Conservation (phyloP, 2,329 filamentous ascomycete genomes). For the Purpureocillium takamizusanense region DNA sequence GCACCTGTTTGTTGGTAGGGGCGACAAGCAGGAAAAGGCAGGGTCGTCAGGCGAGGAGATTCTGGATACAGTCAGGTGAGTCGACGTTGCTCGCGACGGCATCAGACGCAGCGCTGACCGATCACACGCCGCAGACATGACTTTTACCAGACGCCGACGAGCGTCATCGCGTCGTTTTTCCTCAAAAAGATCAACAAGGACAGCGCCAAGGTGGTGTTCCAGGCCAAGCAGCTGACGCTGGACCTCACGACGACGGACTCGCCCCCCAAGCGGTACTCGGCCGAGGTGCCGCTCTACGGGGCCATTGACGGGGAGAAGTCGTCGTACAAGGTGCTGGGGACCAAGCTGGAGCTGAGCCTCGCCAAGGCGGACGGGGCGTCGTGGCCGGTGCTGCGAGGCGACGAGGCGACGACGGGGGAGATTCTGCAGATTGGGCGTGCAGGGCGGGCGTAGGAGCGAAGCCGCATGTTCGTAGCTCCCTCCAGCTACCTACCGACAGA, state of each 20-base stretch:
- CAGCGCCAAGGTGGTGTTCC: conserved; percentile 63
- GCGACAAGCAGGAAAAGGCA: conserved; percentile 53
- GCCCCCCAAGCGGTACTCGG: conserved; percentile 67
- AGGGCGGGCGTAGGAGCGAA: conserved; percentile 27
- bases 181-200: conserved; percentile 94
- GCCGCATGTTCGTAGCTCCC: neutral
- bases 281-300: conserved; percentile 66
- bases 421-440: conserved; percentile 86
- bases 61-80: conserved; percentile 67
- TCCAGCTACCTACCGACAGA: no score
- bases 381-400: conserved; percentile 78
- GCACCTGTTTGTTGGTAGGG: conserved; percentile 79
- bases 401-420: conserved; percentile 60
- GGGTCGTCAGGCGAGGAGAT: conserved; percentile 56
- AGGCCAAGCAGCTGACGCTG: conserved; percentile 53
- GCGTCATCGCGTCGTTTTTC: conserved; percentile 86
- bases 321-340: conserved; percentile 73
- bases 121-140: conserved; percentile 44
- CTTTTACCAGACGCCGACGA: conserved; percentile 85
- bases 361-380: conserved; percentile 63
- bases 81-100: no score
- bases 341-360: conserved; percentile 77
- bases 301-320: conserved; percentile 68
- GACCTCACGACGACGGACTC: conserved; percentile 80
- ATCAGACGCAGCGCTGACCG: neutral